Conservation (phyloP, 257 asterid species). For the Jasminum sambac region DNA sequence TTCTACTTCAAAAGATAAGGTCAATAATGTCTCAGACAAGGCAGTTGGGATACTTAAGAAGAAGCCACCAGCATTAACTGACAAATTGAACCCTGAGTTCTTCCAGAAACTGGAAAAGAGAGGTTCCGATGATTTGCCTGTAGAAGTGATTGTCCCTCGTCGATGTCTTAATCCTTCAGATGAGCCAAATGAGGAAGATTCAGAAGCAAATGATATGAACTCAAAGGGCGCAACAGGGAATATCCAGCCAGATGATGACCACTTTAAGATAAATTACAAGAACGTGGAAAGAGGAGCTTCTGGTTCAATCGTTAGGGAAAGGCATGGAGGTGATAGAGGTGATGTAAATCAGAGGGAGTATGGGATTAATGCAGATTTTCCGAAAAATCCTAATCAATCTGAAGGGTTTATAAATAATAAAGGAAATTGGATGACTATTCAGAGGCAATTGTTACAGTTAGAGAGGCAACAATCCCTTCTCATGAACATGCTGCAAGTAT, state of each 20-base stretch:
- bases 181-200: constrained; percentile 55
- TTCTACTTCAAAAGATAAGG: constrained; percentile 50
- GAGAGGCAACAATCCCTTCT: constrained; percentile 94
- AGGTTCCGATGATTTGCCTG: constrained; percentile 81
- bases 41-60: constrained; percentile 88
- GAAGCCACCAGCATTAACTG: constrained; percentile 80
- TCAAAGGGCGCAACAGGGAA: constrained; percentile 45
- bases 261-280: constrained; percentile 29
- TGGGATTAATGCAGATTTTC: constrained; percentile 39
- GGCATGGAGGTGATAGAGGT: constrained; percentile 38
- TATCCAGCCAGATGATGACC: constrained; percentile 45
- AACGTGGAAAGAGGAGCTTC: constrained; percentile 47
- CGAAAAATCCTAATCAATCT: constrained; percentile 59
- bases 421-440: constrained; percentile 90
- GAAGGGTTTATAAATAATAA: constrained; percentile 66
- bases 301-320: constrained; percentile 33
- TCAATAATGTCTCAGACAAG: constrained; percentile 65
- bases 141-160: constrained; percentile 94
- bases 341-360: constrained; percentile 63
- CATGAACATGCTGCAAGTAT: constrained; percentile 93
- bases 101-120: constrained; percentile 93
- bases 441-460: constrained; percentile 78
- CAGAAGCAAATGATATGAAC: constrained; percentile 43
- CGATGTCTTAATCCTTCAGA: constrained; percentile 61
- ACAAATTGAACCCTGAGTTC: constrained; percentile 86